These are phyloP conservation scores for Paramecium sexaurelia DNA, from an alignment of 73 alveolate species.

Conservation along the genomic window DNA sequence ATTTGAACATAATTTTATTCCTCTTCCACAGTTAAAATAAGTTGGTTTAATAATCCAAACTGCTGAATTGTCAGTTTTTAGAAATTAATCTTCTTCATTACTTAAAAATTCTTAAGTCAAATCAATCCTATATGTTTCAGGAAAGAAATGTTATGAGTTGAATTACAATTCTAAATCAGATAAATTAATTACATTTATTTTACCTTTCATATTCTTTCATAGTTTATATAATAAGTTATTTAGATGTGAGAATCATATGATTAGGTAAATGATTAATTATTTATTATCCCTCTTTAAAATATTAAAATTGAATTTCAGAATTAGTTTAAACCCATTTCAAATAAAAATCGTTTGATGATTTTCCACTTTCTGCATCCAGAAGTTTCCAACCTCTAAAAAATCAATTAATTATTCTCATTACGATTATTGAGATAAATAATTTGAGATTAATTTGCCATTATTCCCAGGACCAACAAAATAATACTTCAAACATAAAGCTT, in stretches of 20 bases:
- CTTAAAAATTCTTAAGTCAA: slow-evolving; percentile 46
- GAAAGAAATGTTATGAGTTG: slow-evolving; percentile 46
- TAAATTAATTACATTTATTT: slow-evolving; percentile 28
- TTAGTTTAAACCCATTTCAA: slow-evolving; percentile 67
- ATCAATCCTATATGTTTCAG: slow-evolving; percentile 64
- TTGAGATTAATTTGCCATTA: slow-evolving; percentile 31
- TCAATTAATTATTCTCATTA: neutral
- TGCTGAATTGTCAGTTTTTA: slow-evolving; percentile 37
- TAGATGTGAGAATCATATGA: slow-evolving; percentile 54
- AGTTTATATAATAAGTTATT: slow-evolving; percentile 47
- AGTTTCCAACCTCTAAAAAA: slow-evolving; percentile 65
- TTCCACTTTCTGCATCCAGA: slow-evolving; percentile 52
- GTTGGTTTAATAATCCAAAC: slow-evolving; percentile 66
- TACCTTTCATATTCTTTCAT: slow-evolving; percentile 61
- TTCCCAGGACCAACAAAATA: slow-evolving; percentile 33
- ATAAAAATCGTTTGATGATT: slow-evolving; percentile 52
- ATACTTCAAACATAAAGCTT: neutral
- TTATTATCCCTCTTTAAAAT: slow-evolving; percentile 61
- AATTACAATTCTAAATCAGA: slow-evolving; percentile 21
- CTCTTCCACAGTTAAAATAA: slow-evolving; percentile 64
- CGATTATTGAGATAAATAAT: slow-evolving; percentile 30
- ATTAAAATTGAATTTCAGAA: slow-evolving; percentile 54
- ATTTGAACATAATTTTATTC: slow-evolving; percentile 58
- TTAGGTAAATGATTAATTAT: slow-evolving; percentile 60
- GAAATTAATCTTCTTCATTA: slow-evolving; percentile 52